Percentiles rank a stretch among this genome's conserved stretches.
Conservation (phyloP, 108 stramenopile species). For the Parmales sp. region DNA sequence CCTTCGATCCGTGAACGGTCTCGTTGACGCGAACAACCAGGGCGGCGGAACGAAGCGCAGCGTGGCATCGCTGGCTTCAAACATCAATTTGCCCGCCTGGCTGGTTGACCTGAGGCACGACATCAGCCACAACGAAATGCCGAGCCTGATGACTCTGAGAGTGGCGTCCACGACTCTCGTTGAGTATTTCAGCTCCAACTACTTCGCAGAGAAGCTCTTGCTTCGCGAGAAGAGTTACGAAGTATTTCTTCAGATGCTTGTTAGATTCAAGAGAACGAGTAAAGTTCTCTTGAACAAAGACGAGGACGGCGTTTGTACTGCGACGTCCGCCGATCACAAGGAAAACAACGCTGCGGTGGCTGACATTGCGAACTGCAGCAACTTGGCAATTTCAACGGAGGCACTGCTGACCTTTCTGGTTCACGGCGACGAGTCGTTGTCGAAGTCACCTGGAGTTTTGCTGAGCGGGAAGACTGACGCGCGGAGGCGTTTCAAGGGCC, state of each 20-base stretch:
- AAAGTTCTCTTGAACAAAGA: neutral
- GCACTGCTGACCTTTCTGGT: too few relatives aligned
- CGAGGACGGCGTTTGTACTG: neutral
- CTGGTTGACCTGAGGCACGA: conserved; percentile 5
- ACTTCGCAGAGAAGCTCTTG: neutral
- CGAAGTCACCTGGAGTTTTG: neutral
- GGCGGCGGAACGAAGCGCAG: neutral
- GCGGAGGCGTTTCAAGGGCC: neutral
- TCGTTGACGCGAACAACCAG: neutral
- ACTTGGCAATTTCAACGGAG: too few relatives aligned
- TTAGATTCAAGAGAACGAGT: neutral
- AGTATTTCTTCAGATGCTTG: neutral
- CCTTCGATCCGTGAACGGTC: neutral
- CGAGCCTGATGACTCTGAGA: neutral
- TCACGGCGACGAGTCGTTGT: too few relatives aligned
- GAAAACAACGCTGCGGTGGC: neutral
- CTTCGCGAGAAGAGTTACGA: neutral
- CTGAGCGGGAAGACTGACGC: neutral
- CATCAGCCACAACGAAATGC: neutral
- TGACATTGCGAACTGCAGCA: too few relatives aligned
- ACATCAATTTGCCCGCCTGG: neutral
- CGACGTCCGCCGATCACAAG: neutral
- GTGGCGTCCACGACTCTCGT: neutral
- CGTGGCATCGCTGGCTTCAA: neutral
- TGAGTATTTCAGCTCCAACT: neutral